Conservation (phyloP, 345 rosid genomes). For the Populus davidiana region DNA sequence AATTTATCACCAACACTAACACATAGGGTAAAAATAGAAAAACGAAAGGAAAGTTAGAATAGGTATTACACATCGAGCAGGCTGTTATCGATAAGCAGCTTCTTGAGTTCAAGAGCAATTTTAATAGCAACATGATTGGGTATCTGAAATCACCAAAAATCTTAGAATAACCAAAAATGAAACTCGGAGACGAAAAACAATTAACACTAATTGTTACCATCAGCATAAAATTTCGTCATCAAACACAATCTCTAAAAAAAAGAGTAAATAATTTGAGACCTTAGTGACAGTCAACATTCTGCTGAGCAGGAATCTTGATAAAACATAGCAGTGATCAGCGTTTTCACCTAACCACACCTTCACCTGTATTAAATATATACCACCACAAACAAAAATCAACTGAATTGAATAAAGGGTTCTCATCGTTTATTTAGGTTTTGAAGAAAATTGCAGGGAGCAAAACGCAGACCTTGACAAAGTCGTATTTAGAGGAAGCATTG, state of each 20-base stretch:
- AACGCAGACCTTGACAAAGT: constrained; percentile 64
- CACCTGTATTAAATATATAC: constrained; percentile 40
- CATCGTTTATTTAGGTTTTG: not conserved
- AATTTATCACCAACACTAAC: not conserved
- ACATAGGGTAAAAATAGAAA: not conserved
- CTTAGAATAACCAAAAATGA: not conserved
- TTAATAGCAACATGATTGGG: constrained; percentile 94
- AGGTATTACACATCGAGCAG: constrained; percentile 89
- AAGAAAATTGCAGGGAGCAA: not conserved
- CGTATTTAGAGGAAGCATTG: constrained; percentile 75
- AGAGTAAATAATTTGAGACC: constrained; percentile 37
- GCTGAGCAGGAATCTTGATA: constrained; percentile 88
- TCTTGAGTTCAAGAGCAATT: constrained; percentile 95
- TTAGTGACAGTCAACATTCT: constrained; percentile 97
- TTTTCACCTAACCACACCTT: constrained; percentile 97
- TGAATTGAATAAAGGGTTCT: too few relatives aligned
- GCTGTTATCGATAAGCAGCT: constrained; percentile 91
- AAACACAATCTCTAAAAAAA: too few relatives aligned
- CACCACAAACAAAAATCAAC: not conserved
- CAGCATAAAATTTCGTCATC: too few relatives aligned
- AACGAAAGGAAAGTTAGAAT: not conserved
- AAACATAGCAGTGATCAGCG: constrained; percentile 91
- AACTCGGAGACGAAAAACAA: not conserved
- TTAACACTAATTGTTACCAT: not conserved
- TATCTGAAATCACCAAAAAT: constrained; percentile 48